phyloP scores from a whole-genome alignment of 768 basidiomycete species.

The Cyclocybe aegerita region DNA sequence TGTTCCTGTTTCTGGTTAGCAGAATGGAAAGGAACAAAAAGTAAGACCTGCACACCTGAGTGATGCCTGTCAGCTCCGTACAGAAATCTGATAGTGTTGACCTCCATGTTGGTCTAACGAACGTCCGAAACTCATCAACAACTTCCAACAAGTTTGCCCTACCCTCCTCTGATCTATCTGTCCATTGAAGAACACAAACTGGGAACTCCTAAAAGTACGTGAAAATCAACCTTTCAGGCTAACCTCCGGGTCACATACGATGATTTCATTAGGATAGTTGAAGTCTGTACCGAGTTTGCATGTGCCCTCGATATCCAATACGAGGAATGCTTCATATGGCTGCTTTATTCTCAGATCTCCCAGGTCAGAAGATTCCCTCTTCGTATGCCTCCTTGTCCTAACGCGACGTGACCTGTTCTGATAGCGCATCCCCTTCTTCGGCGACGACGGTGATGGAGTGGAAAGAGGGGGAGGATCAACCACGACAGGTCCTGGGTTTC shows the following conservation, averaged over 20 bases:
- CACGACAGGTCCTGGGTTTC: background rate
- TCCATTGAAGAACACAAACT: slow-evolving; percentile 86
- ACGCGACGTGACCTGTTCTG: slow-evolving; percentile 8
- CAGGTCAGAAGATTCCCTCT: background rate
- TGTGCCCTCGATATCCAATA: slow-evolving; percentile 90
- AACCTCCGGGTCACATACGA: slow-evolving; percentile 52
- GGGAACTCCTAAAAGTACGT: slow-evolving; percentile 76
- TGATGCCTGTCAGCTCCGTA: slow-evolving; percentile 85
- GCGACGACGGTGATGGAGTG: slow-evolving; percentile 3
- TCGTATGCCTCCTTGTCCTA: slow-evolving; percentile 11
- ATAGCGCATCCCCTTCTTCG: slow-evolving; percentile 18
- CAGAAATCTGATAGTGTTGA: slow-evolving; percentile 84
- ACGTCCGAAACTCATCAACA: slow-evolving; percentile 82
- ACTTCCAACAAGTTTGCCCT: slow-evolving; percentile 60
- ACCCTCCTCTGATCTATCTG: slow-evolving; percentile 52
- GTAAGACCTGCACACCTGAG: slow-evolving; percentile 63
- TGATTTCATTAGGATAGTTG: slow-evolving; percentile 93
- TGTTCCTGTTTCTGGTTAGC: slow-evolving; percentile 50
- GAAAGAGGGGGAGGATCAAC: background rate
- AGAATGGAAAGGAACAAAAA: background rate
- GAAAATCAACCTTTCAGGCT: background rate
- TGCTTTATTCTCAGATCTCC: slow-evolving; percentile 29
- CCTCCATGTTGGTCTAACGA: slow-evolving; percentile 85
- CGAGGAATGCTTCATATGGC: slow-evolving; percentile 76
- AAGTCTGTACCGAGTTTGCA: slow-evolving; percentile 69